Evolutionary conservation across 345 rosid species (phyloP), one percentile per base, ranked within the genome.

Genomic region (Eucalyptus dawsonii): DNA sequence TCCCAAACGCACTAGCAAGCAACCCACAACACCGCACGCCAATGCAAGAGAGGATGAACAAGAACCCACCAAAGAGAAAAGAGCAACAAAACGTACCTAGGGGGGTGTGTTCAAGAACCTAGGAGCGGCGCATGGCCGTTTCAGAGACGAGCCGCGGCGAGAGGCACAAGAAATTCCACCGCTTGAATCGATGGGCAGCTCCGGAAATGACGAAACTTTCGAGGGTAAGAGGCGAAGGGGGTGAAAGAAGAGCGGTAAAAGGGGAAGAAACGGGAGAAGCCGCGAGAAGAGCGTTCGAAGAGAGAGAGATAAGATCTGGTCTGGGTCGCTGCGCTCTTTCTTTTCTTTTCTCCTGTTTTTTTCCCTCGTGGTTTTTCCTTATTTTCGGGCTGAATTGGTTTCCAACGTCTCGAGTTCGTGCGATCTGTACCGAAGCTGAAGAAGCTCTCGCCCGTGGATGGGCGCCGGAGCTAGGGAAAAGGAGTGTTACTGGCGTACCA

Each of bases 281-380:
- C 6, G 91, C 93, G 90, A 88, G 90, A 88, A 88, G 80, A 58
- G 69, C 90, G 92, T 69, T 47, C 24, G 42, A 80, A 40, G 88
- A 47, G 88, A 91, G 88, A 47, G 88, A 91, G 89, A 87, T 19
- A 83, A 37, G 83, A 76, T 76, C 83, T 11, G 83, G 47, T 37
- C 83, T 11, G 15, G 83, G 45, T 76, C 83, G 24, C 83, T 76
- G 83, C 83, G 6, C 83, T 37, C 83, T 34, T 19, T 3, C 3
- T 19, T 19, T 9, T 19, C 40, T 9, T 9, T 16, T 6, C 7
- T 7, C 17, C 16, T 29, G 7, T 27, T 5, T 9, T 14, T 67
- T 34, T 9, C 1, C 80, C 24, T 69, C 80, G 80, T 34, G 62
- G 29, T 1, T 69, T 31, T 31, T 34, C 27, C 47, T 40, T 76